phyloP scores from a whole-genome alignment of 2,329 filamentous ascomycete genomes.

The Colletotrichum truncatum region DNA sequence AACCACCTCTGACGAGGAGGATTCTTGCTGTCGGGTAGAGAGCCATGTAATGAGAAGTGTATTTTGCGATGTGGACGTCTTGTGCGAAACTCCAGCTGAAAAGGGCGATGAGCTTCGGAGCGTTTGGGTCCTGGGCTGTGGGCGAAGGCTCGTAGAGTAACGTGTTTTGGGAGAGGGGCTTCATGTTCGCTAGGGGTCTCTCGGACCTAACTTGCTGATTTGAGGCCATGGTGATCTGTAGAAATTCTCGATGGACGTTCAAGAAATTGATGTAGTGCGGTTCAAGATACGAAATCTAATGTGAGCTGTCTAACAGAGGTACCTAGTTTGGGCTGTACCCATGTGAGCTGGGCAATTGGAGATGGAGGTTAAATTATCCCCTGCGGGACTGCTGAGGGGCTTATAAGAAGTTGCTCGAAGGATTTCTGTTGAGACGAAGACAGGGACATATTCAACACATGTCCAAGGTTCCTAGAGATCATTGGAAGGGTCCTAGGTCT shows the following conservation, averaged over 20 bases:
- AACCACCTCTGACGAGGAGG: conserved; percentile 54
- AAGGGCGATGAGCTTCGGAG: conserved; percentile 57
- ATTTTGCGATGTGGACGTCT: conserved; percentile 61
- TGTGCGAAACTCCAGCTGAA: conserved; percentile 61
- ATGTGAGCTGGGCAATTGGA: no score
- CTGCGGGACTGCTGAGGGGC: no score
- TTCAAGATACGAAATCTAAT: no score
- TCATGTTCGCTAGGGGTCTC: conserved; percentile 45
- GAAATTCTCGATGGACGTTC: not conserved
- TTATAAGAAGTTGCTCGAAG: no score
- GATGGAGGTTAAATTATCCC: no score
- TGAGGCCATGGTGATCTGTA: conserved; percentile 37
- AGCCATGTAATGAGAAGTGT: conserved; percentile 53
- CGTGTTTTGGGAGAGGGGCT: conserved; percentile 46
- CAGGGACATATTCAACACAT: no score
- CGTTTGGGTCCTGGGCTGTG: conserved; percentile 5
- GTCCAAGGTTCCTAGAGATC: no score
- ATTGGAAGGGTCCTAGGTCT: no score
- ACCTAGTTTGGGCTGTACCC: no score
- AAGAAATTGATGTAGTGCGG: not conserved
- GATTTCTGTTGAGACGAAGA: no score
- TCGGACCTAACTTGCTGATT: conserved; percentile 31
- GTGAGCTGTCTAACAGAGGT: no score
- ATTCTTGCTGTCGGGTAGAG: conserved; percentile 56
- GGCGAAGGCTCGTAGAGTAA: conserved; percentile 44